Conservation (phyloP, 2,329 filamentous ascomycete genomes). For the Apiospora aurea region DNA sequence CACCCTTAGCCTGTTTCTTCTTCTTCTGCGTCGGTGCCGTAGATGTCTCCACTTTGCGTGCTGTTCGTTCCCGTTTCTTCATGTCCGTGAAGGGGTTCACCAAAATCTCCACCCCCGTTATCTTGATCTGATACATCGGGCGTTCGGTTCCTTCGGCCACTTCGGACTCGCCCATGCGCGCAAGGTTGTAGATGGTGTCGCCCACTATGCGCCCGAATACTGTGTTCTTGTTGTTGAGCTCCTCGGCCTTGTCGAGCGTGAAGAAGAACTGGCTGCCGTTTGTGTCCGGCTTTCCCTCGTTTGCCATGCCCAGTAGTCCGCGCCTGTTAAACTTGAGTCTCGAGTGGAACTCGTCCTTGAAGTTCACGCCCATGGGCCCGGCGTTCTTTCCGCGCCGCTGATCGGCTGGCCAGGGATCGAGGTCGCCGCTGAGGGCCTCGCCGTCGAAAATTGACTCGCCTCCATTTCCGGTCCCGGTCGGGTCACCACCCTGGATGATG, state of each 20-base stretch:
- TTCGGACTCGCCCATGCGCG: slow-evolving; percentile 91
- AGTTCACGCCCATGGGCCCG: slow-evolving; percentile 64
- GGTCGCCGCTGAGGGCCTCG: slow-evolving; percentile 74
- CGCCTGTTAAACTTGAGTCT: slow-evolving; percentile 91
- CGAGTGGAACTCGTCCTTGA: slow-evolving; percentile 89
- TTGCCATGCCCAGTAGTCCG: slow-evolving; percentile 95
- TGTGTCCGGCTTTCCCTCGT: slow-evolving; percentile 76
- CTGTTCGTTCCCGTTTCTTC: slow-evolving; percentile 70
- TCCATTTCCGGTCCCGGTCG: slow-evolving; percentile 89
- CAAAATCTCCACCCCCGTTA: slow-evolving; percentile 76
- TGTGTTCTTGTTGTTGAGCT: slow-evolving; percentile 89
- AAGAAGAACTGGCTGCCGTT: slow-evolving; percentile 99
- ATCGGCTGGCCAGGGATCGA: slow-evolving; percentile 77
- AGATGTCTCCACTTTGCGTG: slow-evolving; percentile 55
- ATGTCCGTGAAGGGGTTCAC: slow-evolving; percentile 86
- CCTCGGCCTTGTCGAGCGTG: slow-evolving; percentile 83
- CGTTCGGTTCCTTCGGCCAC: slow-evolving; percentile 79
- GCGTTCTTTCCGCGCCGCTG: slow-evolving; percentile 68
- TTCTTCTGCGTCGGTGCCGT: slow-evolving; percentile 56
- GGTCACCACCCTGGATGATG: slow-evolving; percentile 93
- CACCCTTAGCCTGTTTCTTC: slow-evolving; percentile 75
- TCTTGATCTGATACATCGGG: slow-evolving; percentile 84
- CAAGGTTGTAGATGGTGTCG: slow-evolving; percentile 94
- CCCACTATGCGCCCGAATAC: slow-evolving; percentile 91
- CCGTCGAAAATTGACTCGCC: slow-evolving; percentile 93